Base-by-base conservation (phyloP, 2,329 filamentous ascomycete species). In the Xylariaceae sp. region DNA sequence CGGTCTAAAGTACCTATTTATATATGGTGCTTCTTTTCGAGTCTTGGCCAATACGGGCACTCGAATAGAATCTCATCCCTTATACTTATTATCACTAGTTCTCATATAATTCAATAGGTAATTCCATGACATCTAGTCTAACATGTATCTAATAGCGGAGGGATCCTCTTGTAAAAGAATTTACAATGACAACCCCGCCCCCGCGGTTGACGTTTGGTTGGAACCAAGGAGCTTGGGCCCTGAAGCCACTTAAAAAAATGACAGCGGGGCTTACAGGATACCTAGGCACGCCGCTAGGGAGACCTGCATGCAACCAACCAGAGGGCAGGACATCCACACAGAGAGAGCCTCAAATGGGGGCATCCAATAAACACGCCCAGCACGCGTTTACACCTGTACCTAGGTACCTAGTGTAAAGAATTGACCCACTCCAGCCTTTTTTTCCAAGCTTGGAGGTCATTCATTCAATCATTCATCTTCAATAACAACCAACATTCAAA, bases 171-270 rank as follows among this genome's bases (percentile, higher is more conserved):
- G n/a, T 16, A 4, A 16, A 36, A 6, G 33, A 36, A 36, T 17
- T 8, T 36, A 4, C 5, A 16, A 17, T 6, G 17, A 53, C 26
- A 48, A 60, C 59, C 59, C 59, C 59, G 56, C 59, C 59, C 59
- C 28, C 28, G 28, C 28, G 12, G 28, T 31, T 31, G 12, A 7
- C 6, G 7, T 7, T 6, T 31, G 28, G 28, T 31, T 7, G 28
- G 6, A 12, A 31, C 6, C 12, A 31, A 12, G 6, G 28, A 31
- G 23, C 24, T 40, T 8, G 33, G 37, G 23, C 5, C 19, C 21
- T 3, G 19, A 11, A 26, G 21, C 19, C n/a, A n/a, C n/a, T n/a
- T n/a, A n/a, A n/a, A n/a, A n/a, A n/a, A n/a, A 17, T 36, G 3
- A 6, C 21, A 53, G 41, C 14, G 49, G 41, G 49, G 31, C 24